phyloP scores from a whole-genome alignment of 1,284 basidiomycete species.

The Apiotrichum siamense region DNA sequence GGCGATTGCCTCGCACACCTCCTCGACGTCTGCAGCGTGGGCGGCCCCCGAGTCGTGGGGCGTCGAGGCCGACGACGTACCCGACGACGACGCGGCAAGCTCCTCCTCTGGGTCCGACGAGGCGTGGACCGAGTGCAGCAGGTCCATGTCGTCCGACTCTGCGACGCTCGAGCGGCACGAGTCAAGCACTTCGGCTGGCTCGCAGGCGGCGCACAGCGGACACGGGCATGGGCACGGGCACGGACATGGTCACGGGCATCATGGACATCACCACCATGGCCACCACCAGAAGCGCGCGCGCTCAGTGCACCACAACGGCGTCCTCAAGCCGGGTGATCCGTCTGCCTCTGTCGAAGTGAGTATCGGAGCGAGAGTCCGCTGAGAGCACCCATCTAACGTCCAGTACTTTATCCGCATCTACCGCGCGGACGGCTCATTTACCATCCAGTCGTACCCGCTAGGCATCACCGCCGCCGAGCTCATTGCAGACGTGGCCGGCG shows the following conservation, averaged over 20 bases:
- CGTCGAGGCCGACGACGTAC: slow-evolving; percentile 49
- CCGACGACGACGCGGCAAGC: slow-evolving; percentile 20
- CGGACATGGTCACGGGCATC: too few species aligned
- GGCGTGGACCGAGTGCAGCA: slow-evolving; percentile 16
- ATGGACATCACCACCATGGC: slow-evolving; percentile 4
- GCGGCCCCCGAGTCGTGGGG: slow-evolving; percentile 54
- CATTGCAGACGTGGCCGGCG: slow-evolving; percentile 53
- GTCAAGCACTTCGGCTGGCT: not conserved
- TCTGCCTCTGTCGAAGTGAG: not conserved
- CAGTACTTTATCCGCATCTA: slow-evolving; percentile 64
- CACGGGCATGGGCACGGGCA: too few species aligned
- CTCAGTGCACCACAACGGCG: not conserved
- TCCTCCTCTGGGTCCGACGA: slow-evolving; percentile 26
- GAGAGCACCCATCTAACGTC: not conserved
- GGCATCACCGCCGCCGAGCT: slow-evolving; percentile 66
- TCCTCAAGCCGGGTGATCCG: not conserved
- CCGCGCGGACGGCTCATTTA: slow-evolving; percentile 66
- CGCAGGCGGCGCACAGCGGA: not conserved
- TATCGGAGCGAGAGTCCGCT: too few species aligned
- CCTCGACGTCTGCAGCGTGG: slow-evolving; percentile 44
- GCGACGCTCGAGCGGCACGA: not conserved
- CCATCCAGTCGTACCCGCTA: slow-evolving; percentile 62
- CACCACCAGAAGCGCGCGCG: not conserved
- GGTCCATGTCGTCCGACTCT: not conserved
- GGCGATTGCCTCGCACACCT: slow-evolving; percentile 8